A percentile compares a stretch with the other conserved stretches of the same genome.
These are phyloP conservation scores for Mycena galericulata DNA, from an alignment of 768 basidiomycete species.

Conservation along the genomic window DNA sequence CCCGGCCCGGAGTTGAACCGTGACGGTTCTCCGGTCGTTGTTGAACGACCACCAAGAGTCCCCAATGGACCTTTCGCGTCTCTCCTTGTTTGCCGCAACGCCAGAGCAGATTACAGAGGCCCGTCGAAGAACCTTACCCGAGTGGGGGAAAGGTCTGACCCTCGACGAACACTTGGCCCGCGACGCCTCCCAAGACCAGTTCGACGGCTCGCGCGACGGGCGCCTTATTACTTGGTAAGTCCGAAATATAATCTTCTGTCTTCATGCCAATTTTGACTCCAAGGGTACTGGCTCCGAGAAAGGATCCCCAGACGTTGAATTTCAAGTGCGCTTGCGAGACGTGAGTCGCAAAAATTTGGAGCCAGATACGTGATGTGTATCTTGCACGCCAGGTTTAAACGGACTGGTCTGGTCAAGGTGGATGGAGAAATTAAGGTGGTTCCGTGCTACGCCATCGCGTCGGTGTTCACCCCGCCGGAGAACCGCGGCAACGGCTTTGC, in stretches of 20 bases:
- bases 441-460: constrained; percentile 64
- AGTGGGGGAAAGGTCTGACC: constrained; percentile 60
- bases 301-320: constrained; percentile 60
- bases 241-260: not conserved
- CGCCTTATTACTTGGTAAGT: constrained; percentile 63
- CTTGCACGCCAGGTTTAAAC: constrained; percentile 40
- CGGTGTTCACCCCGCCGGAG: constrained; percentile 64
- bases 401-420: constrained; percentile 45
- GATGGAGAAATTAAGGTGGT: constrained; percentile 44
- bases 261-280: not conserved
- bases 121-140: constrained; percentile 49
- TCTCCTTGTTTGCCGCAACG: constrained; percentile 64
- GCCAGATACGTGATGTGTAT: constrained; percentile 1
- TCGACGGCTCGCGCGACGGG: constrained; percentile 59
- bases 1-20: too few species aligned
- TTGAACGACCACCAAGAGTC: too few species aligned
- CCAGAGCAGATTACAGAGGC: constrained; percentile 56
- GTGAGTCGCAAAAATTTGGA: constrained; percentile 48
- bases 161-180: constrained; percentile 60
- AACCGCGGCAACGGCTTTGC: constrained; percentile 70
- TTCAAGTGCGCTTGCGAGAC: constrained; percentile 74
- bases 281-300: constrained; percentile 71
- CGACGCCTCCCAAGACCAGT: constrained; percentile 51
- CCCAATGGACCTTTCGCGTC: constrained; percentile 43
- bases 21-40: too few species aligned